These are phyloP conservation scores for Andrographis paniculata DNA, from an alignment of 305 asterid species.

Conservation along the genomic window DNA sequence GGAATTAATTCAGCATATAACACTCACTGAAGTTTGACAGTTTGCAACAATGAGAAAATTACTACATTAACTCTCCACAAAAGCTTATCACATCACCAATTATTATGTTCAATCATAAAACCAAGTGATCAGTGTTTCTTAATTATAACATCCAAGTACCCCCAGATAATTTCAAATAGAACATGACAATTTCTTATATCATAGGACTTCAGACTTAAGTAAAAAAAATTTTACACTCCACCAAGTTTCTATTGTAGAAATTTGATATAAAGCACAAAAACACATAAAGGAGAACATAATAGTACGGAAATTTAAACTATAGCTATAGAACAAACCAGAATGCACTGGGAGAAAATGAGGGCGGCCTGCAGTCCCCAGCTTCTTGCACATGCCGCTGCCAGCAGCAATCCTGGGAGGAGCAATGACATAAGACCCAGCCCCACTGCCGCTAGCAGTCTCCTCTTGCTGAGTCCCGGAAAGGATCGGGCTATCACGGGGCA, in stretches of 20 bases:
- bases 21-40: slow-evolving; percentile 1
- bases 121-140: no score
- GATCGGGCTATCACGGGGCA: slow-evolving; percentile 59
- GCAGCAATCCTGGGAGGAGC: slow-evolving; percentile 66
- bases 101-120: slow-evolving; percentile 8
- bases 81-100: slow-evolving; percentile 8
- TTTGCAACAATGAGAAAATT: neutral
- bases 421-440: slow-evolving; percentile 66
- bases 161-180: no score
- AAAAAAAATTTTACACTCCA: no score
- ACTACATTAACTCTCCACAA: slow-evolving; percentile 5
- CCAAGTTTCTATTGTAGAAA: no score
- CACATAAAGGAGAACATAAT: no score
- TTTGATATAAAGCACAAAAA: no score
- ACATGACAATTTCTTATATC: no score
- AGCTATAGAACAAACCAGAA: slow-evolving; percentile 50
- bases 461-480: slow-evolving; percentile 35
- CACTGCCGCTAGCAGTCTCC: slow-evolving; percentile 47
- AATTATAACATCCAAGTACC: no score
- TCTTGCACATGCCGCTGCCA: slow-evolving; percentile 63
- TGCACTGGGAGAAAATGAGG: slow-evolving; percentile 81
- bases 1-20: slow-evolving; percentile 1
- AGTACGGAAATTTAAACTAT: neutral
- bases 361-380: slow-evolving; percentile 75
- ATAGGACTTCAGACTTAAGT: no score